Percentiles rank a stretch among this genome's conserved stretches.
phyloP scores from a whole-genome alignment of 495 filamentous ascomycete species.

The Podospora didyma region DNA sequence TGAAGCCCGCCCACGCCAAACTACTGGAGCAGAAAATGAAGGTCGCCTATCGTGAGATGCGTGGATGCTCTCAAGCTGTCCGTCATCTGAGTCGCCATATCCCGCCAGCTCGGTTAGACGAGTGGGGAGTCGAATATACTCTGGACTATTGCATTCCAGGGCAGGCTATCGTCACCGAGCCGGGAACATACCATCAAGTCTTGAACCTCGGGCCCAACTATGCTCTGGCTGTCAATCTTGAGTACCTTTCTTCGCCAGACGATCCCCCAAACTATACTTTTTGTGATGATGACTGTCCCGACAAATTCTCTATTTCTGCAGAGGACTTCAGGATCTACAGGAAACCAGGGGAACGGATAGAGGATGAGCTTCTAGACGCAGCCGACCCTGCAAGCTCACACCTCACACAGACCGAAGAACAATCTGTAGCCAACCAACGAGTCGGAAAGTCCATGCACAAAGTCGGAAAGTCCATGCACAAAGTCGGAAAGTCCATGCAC shows the following conservation, averaged over 20 bases:
- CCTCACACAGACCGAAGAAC: constrained; percentile 8
- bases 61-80: constrained; percentile 27
- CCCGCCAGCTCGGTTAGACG: constrained; percentile 23
- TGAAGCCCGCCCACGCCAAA: constrained; percentile 22
- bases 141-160: constrained; percentile 31
- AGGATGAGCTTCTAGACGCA: background rate
- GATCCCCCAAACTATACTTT: constrained; percentile 22
- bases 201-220: constrained; percentile 32
- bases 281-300: constrained; percentile 26
- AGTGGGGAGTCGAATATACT: constrained; percentile 33
- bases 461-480: too few relatives aligned
- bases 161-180: constrained; percentile 31
- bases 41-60: constrained; percentile 24
- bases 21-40: constrained; percentile 25
- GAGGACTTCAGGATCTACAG: constrained; percentile 22
- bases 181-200: constrained; percentile 33
- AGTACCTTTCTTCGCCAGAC: constrained; percentile 29
- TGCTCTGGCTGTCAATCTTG: constrained; percentile 31
- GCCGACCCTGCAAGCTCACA: background rate
- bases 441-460: too few relatives aligned
- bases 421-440: too few relatives aligned
- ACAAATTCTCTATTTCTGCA: constrained; percentile 26
- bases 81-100: constrained; percentile 32
- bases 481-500: too few relatives aligned
- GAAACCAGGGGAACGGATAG: background rate